Conservation (phyloP, 2,329 filamentous ascomycete genomes). For the Sporothrix luriei region DNA sequence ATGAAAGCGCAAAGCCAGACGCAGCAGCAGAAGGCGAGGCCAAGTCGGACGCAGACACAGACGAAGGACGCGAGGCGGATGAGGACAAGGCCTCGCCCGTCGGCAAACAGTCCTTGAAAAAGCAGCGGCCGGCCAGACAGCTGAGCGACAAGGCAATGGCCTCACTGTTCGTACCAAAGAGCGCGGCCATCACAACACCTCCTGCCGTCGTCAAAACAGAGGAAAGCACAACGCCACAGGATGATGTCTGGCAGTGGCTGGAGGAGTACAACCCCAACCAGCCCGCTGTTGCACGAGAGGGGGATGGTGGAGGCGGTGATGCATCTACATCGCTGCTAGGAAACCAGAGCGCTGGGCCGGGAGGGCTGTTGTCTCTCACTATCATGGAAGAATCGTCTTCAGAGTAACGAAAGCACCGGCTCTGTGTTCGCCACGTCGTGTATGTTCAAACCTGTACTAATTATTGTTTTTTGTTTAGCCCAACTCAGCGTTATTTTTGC, state of each 20-base stretch:
- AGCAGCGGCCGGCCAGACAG: neutral
- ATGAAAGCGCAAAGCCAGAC: slow-evolving; percentile 31
- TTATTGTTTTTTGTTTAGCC: neutral
- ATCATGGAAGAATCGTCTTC: slow-evolving; percentile 35
- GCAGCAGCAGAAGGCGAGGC: neutral
- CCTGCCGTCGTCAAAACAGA: slow-evolving; percentile 9
- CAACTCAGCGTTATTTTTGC: neutral
- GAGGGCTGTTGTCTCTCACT: slow-evolving; percentile 29
- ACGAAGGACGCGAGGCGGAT: neutral
- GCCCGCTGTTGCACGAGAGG: neutral
- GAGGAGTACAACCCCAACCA: slow-evolving; percentile 34
- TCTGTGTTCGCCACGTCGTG: neutral
- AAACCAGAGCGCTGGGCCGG: slow-evolving; percentile 13
- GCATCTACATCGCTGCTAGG: neutral
- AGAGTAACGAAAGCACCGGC: slow-evolving; percentile 1
- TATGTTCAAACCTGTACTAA: neutral
- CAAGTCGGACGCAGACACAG: neutral
- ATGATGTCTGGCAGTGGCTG: slow-evolving; percentile 37
- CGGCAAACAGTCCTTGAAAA: neutral
- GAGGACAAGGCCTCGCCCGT: neutral
- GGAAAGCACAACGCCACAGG: slow-evolving; percentile 15
- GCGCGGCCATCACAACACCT: neutral
- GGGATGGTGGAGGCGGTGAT: neutral
- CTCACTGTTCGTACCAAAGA: neutral
- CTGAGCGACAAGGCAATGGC: neutral